These are phyloP conservation scores for Psidium friedrichsthalianum DNA, from an alignment of 345 rosid genomes.

Conservation along the genomic window DNA sequence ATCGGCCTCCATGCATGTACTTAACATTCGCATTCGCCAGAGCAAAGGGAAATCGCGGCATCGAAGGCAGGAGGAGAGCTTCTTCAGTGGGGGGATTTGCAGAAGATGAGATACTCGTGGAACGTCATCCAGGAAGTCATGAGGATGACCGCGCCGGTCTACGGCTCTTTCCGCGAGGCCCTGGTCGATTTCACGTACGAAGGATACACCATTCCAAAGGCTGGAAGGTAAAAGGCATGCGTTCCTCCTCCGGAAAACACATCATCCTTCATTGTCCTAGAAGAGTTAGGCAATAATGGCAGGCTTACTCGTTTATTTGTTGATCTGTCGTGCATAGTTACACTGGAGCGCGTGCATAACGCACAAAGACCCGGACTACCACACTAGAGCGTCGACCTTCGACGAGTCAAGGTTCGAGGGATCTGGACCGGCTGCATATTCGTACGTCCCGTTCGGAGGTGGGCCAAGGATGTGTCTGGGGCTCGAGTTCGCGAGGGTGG, in stretches of 20 bases:
- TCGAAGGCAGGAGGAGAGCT: neutral
- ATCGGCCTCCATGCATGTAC: neutral
- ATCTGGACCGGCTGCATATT: constrained; percentile 4
- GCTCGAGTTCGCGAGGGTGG: constrained; percentile 2
- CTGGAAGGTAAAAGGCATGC: constrained; percentile 23
- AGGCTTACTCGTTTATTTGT: neutral
- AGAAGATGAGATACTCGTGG: constrained; percentile 6
- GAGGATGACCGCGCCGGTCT: neutral
- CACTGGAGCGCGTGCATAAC: neutral
- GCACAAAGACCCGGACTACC: constrained; percentile 1
- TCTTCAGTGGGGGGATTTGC: constrained; percentile 1
- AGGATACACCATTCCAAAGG: constrained; percentile 31
- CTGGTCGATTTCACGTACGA: constrained; percentile 15
- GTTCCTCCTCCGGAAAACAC: neutral
- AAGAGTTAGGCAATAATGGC: neutral
- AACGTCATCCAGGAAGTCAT: neutral
- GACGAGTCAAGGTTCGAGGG: constrained; percentile 17
- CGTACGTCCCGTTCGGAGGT: constrained; percentile 16
- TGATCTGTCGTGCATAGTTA: neutral
- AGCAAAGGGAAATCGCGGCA: neutral
- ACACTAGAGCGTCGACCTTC: constrained; percentile 1
- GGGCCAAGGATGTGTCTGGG: constrained; percentile 18
- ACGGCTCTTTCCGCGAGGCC: constrained; percentile 7
- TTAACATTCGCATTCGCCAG: neutral
- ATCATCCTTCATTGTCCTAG: neutral